Percentiles rank a stretch among this genome's conserved stretches.
Evolutionary conservation across 2,329 filamentous ascomycete species (phyloP).

Genomic region (Diplodia corticola): DNA sequence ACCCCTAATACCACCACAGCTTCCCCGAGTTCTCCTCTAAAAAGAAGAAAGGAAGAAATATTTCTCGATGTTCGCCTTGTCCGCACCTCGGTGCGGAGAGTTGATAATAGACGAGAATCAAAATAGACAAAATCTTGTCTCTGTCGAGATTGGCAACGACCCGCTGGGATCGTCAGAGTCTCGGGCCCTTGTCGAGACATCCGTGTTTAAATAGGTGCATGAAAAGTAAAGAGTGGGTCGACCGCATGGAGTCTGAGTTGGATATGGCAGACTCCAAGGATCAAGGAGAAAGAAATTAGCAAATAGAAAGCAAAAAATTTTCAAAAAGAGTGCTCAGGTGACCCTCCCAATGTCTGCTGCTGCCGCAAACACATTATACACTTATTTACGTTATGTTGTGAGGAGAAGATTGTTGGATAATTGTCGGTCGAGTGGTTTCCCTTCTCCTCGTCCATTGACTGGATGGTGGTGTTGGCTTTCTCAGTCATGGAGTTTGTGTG

Average conservation of each 20-base stretch:
- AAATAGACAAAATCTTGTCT: neutral
- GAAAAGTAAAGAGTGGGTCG: neutral
- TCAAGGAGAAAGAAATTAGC: neutral
- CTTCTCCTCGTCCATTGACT: neutral
- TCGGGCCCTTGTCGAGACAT: neutral
- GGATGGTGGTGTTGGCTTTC: neutral
- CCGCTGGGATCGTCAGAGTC: neutral
- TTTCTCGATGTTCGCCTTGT: neutral
- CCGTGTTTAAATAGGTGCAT: neutral
- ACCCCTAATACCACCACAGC: neutral
- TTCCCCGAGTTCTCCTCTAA: neutral
- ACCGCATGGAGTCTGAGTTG: neutral
- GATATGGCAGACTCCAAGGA: neutral
- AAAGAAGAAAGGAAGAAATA: neutral
- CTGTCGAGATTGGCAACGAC: neutral
- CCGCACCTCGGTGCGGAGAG: neutral
- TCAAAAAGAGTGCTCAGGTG: neutral
- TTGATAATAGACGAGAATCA: neutral
- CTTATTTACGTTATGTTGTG: neutral
- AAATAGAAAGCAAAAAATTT: neutral
- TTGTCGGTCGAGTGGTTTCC: neutral
- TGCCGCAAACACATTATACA: constrained; percentile 20
- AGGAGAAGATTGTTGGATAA: neutral
- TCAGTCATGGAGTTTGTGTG: neutral
- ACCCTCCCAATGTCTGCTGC: neutral